These are phyloP conservation scores for Phytophthora pinifolia DNA, from an alignment of 352 stramenopile species.

Conservation along the genomic window DNA sequence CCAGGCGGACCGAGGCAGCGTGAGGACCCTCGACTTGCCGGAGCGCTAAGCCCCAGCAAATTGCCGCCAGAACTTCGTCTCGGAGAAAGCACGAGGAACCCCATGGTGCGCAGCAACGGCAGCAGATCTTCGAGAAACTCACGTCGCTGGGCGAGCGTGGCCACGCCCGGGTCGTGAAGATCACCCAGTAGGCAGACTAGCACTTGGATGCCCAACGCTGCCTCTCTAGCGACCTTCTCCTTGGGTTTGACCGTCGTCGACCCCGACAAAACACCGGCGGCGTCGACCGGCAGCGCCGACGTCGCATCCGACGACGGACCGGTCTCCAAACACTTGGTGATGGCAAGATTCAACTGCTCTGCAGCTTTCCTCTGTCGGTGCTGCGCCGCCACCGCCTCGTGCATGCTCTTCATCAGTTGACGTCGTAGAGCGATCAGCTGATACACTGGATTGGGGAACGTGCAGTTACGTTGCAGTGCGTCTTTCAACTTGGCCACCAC, in stretches of 20 bases:
- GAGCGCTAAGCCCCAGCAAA: slow-evolving; percentile 1
- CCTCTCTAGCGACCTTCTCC: slow-evolving; percentile 36
- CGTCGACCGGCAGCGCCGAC: background rate
- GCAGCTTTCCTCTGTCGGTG: slow-evolving; percentile 44
- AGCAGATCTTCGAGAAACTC: slow-evolving; percentile 53
- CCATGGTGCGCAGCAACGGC: slow-evolving; percentile 38
- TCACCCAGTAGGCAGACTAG: slow-evolving; percentile 38
- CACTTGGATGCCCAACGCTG: slow-evolving; percentile 44
- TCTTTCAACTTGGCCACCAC: slow-evolving; percentile 56
- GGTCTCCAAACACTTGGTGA: slow-evolving; percentile 15
- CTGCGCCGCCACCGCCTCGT: slow-evolving; percentile 46
- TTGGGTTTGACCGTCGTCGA: slow-evolving; percentile 25
- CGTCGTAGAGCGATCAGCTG: slow-evolving; percentile 51
- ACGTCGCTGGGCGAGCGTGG: slow-evolving; percentile 27
- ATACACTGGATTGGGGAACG: slow-evolving; percentile 57
- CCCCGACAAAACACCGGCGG: background rate
- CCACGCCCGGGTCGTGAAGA: slow-evolving; percentile 24
- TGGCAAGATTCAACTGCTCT: slow-evolving; percentile 17
- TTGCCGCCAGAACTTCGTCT: slow-evolving; percentile 5
- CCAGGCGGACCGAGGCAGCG: background rate
- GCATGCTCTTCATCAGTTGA: slow-evolving; percentile 60
- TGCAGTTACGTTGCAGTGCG: slow-evolving; percentile 36
- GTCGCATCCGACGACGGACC: background rate
- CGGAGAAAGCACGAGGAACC: slow-evolving; percentile 40
- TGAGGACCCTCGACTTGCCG: slow-evolving; percentile 7